phyloP scores from a whole-genome alignment of 805 yeast genomes.

The Yamadazyma phyllophila region DNA sequence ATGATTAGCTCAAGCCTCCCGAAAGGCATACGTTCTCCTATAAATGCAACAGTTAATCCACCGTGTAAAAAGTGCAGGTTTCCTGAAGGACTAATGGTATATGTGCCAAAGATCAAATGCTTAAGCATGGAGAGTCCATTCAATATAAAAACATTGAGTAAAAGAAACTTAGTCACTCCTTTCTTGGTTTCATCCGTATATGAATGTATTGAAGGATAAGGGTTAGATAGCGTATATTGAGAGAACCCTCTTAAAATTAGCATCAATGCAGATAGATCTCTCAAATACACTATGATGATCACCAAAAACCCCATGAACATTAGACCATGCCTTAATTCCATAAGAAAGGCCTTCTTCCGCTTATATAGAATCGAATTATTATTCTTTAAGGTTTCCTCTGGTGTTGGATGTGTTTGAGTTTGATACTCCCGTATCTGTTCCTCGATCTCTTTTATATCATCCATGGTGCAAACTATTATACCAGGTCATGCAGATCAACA shows the following conservation, averaged over 20 bases:
- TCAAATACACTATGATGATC: constrained; percentile 37
- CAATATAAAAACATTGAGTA: constrained; percentile 21
- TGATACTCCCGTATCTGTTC: constrained; percentile 25
- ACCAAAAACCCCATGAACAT: constrained; percentile 36
- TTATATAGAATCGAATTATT: constrained; percentile 41
- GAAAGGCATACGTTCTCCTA: constrained; percentile 36
- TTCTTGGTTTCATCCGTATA: constrained; percentile 25
- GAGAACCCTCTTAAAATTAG: constrained; percentile 24
- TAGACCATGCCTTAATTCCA: constrained; percentile 32
- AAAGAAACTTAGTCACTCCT: constrained; percentile 26
- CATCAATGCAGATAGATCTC: constrained; percentile 39
- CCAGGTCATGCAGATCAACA: no score
- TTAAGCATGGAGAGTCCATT: constrained; percentile 22
- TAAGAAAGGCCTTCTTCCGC: constrained; percentile 39
- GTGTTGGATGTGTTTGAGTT: constrained; percentile 30
- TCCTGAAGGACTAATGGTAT: constrained; percentile 12
- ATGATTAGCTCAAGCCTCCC: constrained; percentile 23
- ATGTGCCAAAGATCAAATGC: constrained; percentile 30
- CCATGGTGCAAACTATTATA: not conserved
- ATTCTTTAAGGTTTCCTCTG: constrained; percentile 39
- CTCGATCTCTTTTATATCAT: constrained; percentile 13
- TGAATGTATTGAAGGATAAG: constrained; percentile 20
- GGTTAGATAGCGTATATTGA: constrained; percentile 30
- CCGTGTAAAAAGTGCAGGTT: constrained; percentile 29
- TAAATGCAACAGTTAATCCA: constrained; percentile 33